These are phyloP conservation scores for Primulina tabacum DNA, from an alignment of 257 asterid genomes.

Conservation along the genomic window DNA sequence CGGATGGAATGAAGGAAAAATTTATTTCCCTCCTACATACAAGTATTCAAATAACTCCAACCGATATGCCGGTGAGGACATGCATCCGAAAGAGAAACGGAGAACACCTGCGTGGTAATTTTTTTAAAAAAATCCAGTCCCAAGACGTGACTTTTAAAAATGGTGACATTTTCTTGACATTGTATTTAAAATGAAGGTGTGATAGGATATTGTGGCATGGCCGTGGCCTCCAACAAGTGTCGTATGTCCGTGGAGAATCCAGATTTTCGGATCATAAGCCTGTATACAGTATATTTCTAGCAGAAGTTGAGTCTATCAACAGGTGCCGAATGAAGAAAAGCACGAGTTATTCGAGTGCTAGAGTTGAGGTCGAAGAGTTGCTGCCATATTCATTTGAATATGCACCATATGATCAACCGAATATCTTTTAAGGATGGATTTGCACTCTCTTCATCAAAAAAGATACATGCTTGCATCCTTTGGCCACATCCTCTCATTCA, in stretches of 20 bases:
- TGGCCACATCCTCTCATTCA: background rate
- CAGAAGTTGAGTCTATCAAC: constrained; percentile 81
- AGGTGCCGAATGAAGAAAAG: constrained; percentile 60
- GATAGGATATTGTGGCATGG: constrained; percentile 98
- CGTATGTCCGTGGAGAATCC: constrained; percentile 95
- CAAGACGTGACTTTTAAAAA: background rate
- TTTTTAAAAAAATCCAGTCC: background rate
- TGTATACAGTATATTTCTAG: constrained; percentile 70
- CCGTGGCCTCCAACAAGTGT: constrained; percentile 76
- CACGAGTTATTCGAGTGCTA: constrained; percentile 61
- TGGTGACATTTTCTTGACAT: background rate
- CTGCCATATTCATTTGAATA: constrained; percentile 57
- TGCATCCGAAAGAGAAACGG: constrained; percentile 79
- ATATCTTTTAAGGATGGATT: constrained; percentile 37
- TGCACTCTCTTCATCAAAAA: background rate
- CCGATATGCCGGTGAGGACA: constrained; percentile 75
- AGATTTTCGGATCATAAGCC: constrained; percentile 95
- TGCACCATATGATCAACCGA: constrained; percentile 22
- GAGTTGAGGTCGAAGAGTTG: constrained; percentile 92
- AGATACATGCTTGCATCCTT: background rate
- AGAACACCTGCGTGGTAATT: constrained; percentile 93
- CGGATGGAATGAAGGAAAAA: constrained; percentile 87
- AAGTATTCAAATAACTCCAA: constrained; percentile 84
- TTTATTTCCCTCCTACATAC: constrained; percentile 90
- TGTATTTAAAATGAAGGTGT: constrained; percentile 52